These are phyloP conservation scores for Stereocaulon alpinum DNA, from an alignment of 495 filamentous ascomycete genomes.

Conservation along the genomic window DNA sequence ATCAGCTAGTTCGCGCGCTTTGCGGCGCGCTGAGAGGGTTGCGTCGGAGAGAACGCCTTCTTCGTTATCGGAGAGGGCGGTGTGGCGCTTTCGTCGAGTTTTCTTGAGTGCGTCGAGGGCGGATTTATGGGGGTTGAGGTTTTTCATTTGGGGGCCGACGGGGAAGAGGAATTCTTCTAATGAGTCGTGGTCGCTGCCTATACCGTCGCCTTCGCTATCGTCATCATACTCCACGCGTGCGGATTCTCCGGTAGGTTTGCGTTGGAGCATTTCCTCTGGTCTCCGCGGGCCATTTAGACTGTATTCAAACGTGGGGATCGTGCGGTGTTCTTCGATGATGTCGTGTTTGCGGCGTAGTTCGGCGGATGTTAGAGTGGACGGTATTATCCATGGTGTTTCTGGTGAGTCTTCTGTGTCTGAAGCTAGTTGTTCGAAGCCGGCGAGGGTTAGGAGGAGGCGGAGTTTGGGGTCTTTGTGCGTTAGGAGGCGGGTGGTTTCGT, in stretches of 20 bases:
- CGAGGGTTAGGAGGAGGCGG: slow-evolving; percentile 70
- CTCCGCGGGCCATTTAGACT: slow-evolving; percentile 46
- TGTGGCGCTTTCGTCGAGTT: slow-evolving; percentile 39
- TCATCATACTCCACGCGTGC: slow-evolving; percentile 35
- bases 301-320: slow-evolving; percentile 61
- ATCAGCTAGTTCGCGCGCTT: slow-evolving; percentile 45
- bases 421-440: slow-evolving; percentile 55
- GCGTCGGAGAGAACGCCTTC: slow-evolving; percentile 40
- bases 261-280: slow-evolving; percentile 57
- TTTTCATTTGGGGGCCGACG: slow-evolving; percentile 49
- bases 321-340: slow-evolving; percentile 59
- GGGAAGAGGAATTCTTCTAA: slow-evolving; percentile 64
- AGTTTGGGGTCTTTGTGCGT: slow-evolving; percentile 88
- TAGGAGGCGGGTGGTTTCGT: slow-evolving; percentile 55
- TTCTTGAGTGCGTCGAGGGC: slow-evolving; percentile 42
- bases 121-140: slow-evolving; percentile 34
- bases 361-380: slow-evolving; percentile 50
- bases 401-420: slow-evolving; percentile 53
- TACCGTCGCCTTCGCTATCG: slow-evolving; percentile 49
- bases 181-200: slow-evolving; percentile 34
- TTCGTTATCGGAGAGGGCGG: slow-evolving; percentile 19
- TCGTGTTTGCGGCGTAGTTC: slow-evolving; percentile 51
- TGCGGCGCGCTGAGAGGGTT: slow-evolving; percentile 39
- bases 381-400: slow-evolving; percentile 71
- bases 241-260: slow-evolving; percentile 45